Evolutionary conservation across 106 monocot genomes (phyloP), one percentile per base, ranked within the genome.

Genomic region (Allium sativum): DNA sequence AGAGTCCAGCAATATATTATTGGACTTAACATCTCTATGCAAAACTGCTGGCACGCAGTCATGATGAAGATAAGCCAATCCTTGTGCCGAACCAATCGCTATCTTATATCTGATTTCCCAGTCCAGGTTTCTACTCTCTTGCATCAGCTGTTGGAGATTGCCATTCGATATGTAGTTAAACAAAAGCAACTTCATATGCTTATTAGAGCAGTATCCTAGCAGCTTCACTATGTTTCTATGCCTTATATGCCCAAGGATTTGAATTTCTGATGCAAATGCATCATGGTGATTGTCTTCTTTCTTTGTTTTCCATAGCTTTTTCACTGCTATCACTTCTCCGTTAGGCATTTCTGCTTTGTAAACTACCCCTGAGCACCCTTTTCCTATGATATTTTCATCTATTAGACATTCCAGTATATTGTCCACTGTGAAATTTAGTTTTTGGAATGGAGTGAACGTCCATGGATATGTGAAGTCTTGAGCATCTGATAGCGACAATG

Each of bases 51-150:
- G 96, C 8, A 88, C 78, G 58, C 96, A 98, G 52, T 92, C 96
- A 64, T 98, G 91, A 75, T 92, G 96, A 43, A 98, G 85, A 57
- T 92, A 98, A 11, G 91, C 73, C 61, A 96, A 66, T 0, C 95
- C 95, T 53, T 96, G 95, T 18, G 95, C 95, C 1, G 79, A 61
- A 0, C 95, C 90, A 7, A 96, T 72, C 0, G 95, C 87, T 22
- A 96, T 84, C 69, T 79, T 87, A 46, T 96, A 90, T 69, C 95
- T 87, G 1, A 75, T 87, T 44, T 96, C 95, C 95, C 95, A 96
- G 63, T 96, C 95, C 57, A 96, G 66, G 60, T 55, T 79, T 58
- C 82, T 68, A 52, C 74, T 87, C 6, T 87, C 90, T 52, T 84
- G 69, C 68, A 96, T 16, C 16, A 90, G 77, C 71, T 90, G 75